Base-by-base conservation (phyloP, 805 yeast genomes). In the Saccharomycodes ludwigii region DNA sequence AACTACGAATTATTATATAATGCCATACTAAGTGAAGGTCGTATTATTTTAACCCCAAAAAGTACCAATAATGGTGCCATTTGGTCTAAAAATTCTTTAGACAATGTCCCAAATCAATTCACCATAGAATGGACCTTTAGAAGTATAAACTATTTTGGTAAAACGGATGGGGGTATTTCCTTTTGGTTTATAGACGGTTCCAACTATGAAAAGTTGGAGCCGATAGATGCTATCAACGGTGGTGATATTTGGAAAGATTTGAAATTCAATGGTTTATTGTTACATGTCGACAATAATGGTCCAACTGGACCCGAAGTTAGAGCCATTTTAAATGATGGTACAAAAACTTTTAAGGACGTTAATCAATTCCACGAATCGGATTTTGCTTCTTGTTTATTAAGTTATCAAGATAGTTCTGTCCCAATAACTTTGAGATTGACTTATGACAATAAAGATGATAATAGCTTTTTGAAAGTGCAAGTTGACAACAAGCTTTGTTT, bases 401-500 rank as follows among this genome's bases (percentile, higher is more conserved):
- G 61, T 7, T 80, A 69, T 42, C 76, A 78, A 48, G 75, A 73
- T 42, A 71, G 83, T 0, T 70, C 71, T 39, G 81, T 78, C 5
- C 93, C 93, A 8, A 59, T 69, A 16, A 76, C 81, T 1, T 32
- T 78, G n/a, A 69, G 84, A 53, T 41, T 80, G 10, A 71, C 77
- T 6, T 77, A 76, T 43, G 66, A 71, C 16, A 51, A 52, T 7
- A 42, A 44, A 6, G 48, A 56, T 24, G 28, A 25, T 9, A 49
- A 51, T 18, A 57, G 61, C 11, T 52, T 68, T 37, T 61, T 76
- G 40, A 75, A 76, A 41, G 64, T 79, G n/a, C 83, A 80, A 39
- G 58, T 77, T 30, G 83, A 80, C 52, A 80, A 80, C 50, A 71
- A 67, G 42, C 60, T 80, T 35, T 74, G 85, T 46, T 71, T 79